phyloP scores from a whole-genome alignment of 805 yeast genomes.

The Komagataella pastoris region DNA sequence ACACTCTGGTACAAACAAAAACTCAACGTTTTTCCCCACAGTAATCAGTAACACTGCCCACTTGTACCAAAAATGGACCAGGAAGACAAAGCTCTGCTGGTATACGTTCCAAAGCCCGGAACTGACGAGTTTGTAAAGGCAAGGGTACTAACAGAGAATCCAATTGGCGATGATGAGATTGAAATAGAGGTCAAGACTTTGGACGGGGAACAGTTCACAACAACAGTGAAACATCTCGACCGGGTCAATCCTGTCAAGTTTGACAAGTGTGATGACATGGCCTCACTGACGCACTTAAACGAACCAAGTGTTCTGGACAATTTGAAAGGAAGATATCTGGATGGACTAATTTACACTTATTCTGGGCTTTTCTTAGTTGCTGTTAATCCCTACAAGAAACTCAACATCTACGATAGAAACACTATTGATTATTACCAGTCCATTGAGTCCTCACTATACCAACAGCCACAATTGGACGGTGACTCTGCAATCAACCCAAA shows the following conservation, averaged over 20 bases:
- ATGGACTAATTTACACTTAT: conserved; percentile 79
- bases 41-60: neutral
- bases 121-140: neutral
- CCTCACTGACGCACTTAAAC: conserved; percentile 83
- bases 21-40: neutral
- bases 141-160: neutral
- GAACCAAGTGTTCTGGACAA: conserved; percentile 94
- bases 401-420: conserved; percentile 58
- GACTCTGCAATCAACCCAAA: conserved; percentile 14
- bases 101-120: neutral
- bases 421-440: conserved; percentile 38
- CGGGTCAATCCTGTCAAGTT: conserved; percentile 82
- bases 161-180: neutral
- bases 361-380: conserved; percentile 95
- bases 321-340: conserved; percentile 59
- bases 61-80: neutral
- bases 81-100: neutral
- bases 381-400: conserved; percentile 73
- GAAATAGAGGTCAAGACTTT: conserved; percentile 17
- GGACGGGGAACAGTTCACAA: conserved; percentile 22
- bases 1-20: neutral
- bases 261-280: conserved; percentile 89
- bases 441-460: conserved; percentile 7
- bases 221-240: conserved; percentile 22
- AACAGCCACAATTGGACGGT: conserved; percentile 1